Base-by-base conservation (phyloP, 78 protist species). In the Cavenderia fasciculata region DNA sequence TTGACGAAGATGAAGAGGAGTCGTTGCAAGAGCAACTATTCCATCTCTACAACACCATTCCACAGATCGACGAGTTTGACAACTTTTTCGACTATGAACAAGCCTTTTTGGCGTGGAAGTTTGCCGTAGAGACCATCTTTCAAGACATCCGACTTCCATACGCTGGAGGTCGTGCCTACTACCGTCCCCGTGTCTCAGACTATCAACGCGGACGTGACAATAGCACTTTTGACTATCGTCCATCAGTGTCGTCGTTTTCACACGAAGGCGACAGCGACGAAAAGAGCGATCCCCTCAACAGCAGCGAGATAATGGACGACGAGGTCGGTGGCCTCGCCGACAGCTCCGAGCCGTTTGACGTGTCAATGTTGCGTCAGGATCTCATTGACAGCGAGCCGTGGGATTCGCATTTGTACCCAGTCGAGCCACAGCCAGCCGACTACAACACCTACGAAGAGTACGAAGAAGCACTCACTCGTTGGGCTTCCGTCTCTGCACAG, bases 351-450 rank as follows among this genome's bases (percentile, higher is more conserved):
- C 44, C 23, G 43, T 74, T 33, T 27, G 29, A 57, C 43, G 21
- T 77, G n/a, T 41, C 36, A 57, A n/a, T 77, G 21, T 14, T 43
- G 38, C 25, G 5, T 31, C 43, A 63, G 19, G 74, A 62, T 25
- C 23, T 59, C 23, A 74, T 62, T 29, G 63, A 54, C 49, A 25
- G 56, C 4, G 88, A 79, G n/a, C 88, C 88, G 18, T 79, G 88
- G 88, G 88, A 79, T 27, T 21, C 75, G 23, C 33, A 63, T 31
- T 25, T 79, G 10, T 34, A 63, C 19, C 88, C 88, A 66, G 68
- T 65, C 34, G 88, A 79, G 54, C 88, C 88, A 66, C 77, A 79
- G 54, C 88, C 88, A 79, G 29, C n/a, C 16, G 88, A 79, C 52
- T 79, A 79, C 38, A 44, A 79, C 66, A 79, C 88, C 31, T 79